phyloP scores from a whole-genome alignment of 2,329 filamentous ascomycete species.

The Clarireedia sp. region DNA sequence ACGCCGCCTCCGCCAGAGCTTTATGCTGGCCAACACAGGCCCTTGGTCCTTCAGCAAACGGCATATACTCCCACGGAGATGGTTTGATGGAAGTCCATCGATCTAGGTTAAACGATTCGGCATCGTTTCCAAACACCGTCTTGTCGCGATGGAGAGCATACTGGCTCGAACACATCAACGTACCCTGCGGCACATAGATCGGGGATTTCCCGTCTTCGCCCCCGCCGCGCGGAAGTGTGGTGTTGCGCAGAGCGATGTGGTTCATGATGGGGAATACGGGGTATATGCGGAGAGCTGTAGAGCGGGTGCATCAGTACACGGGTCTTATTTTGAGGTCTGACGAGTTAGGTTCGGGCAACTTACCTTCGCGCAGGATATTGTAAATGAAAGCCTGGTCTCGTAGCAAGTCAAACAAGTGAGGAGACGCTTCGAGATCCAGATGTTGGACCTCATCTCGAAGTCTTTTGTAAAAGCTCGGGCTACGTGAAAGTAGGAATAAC shows the following conservation, averaged over 20 bases:
- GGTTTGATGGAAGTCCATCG: conserved; percentile 58
- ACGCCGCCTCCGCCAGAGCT: conserved; percentile 10
- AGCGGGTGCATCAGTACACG: background rate
- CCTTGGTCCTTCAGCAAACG: conserved; percentile 61
- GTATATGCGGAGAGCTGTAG: conserved; percentile 17
- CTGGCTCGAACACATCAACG: background rate
- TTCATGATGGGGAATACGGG: conserved; percentile 18
- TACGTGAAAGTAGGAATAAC: background rate
- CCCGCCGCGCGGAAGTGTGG: conserved; percentile 13
- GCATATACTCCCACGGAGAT: conserved; percentile 55
- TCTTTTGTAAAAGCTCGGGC: background rate
- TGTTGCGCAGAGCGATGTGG: conserved; percentile 9
- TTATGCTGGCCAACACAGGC: conserved; percentile 53
- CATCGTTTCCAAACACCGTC: conserved; percentile 58
- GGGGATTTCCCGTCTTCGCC: conserved; percentile 11
- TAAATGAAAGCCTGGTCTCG: background rate
- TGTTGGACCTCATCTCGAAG: background rate
- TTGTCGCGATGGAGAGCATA: background rate
- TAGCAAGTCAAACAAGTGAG: background rate
- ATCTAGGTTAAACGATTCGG: conserved; percentile 63
- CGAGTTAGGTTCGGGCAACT: no score
- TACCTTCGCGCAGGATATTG: background rate
- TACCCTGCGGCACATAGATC: conserved; percentile 11
- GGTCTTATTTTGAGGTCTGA: background rate
- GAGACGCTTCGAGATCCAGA: background rate